A percentile compares a stretch with the other conserved stretches of the same genome.
Conservation (phyloP, 192 early-diverging fungal genomes). For the Gigaspora rosea region DNA sequence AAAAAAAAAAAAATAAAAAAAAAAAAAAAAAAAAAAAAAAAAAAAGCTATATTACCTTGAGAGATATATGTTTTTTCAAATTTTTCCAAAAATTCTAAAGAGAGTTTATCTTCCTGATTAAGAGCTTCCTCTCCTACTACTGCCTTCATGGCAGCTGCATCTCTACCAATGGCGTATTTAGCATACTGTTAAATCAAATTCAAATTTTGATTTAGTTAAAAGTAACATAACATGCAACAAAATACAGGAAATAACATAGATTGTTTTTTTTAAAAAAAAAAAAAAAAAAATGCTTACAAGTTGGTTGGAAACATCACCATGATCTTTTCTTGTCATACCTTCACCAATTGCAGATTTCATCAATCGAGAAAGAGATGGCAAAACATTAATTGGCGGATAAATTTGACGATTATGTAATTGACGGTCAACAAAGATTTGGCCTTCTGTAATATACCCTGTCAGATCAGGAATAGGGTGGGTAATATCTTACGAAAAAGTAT, state of each 20-base stretch:
- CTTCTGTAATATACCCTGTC: slow-evolving; percentile 99
- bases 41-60: slow-evolving; percentile 67
- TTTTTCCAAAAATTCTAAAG: slow-evolving; percentile 97
- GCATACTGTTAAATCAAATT: slow-evolving; percentile 69
- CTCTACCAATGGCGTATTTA: slow-evolving; percentile 98
- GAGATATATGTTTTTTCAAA: slow-evolving; percentile 98
- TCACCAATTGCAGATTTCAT: slow-evolving; percentile 99
- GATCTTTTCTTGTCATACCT: slow-evolving; percentile 96
- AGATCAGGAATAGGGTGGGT: slow-evolving; percentile 99
- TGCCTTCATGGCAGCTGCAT: slow-evolving; percentile 99
- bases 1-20: slow-evolving; percentile 9
- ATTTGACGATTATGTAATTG: slow-evolving; percentile 99
- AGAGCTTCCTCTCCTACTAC: slow-evolving; percentile 99
- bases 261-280: too few relatives aligned
- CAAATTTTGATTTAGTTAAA: background rate
- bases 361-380: slow-evolving; percentile 96
- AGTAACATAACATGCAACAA: slow-evolving; percentile 21
- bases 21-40: background rate
- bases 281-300: slow-evolving; percentile 53
- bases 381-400: slow-evolving; percentile 99
- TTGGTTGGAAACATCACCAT: slow-evolving; percentile 99
- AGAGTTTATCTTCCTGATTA: slow-evolving; percentile 97
- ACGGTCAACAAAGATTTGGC: slow-evolving; percentile 98
- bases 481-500: slow-evolving; percentile 69
- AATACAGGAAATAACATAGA: background rate